Evolutionary conservation across 768 basidiomycete species (phyloP).

Genomic region (Suillus luteus): DNA sequence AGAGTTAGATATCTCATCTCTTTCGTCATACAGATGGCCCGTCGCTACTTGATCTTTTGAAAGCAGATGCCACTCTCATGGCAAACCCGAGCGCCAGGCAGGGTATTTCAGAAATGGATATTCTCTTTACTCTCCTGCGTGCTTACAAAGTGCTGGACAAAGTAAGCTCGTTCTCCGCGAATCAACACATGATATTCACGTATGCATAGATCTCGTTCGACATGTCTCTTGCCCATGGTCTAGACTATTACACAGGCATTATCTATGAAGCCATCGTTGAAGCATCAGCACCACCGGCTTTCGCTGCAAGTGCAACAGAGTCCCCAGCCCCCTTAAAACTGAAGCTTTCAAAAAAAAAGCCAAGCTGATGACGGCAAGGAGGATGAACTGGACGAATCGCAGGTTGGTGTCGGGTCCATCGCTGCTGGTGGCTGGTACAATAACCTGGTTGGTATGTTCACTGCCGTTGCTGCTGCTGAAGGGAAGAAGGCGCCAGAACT

Average conservation of each 20-base stretch:
- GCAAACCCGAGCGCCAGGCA: conserved; percentile 75
- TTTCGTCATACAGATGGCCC: conserved; percentile 58
- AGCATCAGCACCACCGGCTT: conserved; percentile 89
- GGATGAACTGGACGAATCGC: conserved; percentile 89
- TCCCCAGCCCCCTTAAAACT: conserved; percentile 37
- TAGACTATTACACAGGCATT: conserved; percentile 98
- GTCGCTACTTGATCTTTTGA: conserved; percentile 71
- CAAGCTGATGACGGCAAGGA: conserved; percentile 50
- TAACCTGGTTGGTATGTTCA: conserved; percentile 90
- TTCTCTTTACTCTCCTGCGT: conserved; percentile 79
- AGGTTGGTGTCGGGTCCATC: conserved; percentile 97
- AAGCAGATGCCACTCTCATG: conserved; percentile 61
- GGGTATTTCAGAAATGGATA: conserved; percentile 84
- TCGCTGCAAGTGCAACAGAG: conserved; percentile 55
- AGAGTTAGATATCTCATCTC: not conserved
- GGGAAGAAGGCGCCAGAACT: conserved; percentile 66
- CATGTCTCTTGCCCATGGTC: conserved; percentile 93
- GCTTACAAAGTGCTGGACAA: conserved; percentile 80
- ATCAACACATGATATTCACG: not conserved
- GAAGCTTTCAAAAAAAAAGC: conserved; percentile 44
- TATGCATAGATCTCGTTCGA: conserved; percentile 84
- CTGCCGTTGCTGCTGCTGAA: conserved; percentile 74
- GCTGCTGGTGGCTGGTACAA: conserved; percentile 99
- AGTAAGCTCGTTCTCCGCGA: conserved; percentile 41
- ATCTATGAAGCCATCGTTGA: conserved; percentile 97